These are phyloP conservation scores for Friedmanniomyces endolithicus DNA, from an alignment of 495 filamentous ascomycete genomes.

Conservation along the genomic window DNA sequence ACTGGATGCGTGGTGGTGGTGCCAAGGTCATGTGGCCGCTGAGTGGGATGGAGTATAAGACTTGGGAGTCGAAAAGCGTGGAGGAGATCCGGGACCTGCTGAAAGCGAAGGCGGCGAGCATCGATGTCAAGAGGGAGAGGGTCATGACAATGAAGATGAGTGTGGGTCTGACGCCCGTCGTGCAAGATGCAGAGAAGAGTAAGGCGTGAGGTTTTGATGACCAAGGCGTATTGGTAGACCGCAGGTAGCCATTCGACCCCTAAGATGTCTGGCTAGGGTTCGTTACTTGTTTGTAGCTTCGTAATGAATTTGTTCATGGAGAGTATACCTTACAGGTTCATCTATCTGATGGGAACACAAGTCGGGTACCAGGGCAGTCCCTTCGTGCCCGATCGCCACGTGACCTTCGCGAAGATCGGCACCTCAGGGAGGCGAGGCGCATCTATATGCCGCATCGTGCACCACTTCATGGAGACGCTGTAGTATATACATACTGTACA, in stretches of 20 bases:
- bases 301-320: no score
- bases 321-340: no score
- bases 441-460: no score
- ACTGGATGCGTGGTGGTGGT: conserved; percentile 44
- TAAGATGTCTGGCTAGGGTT: no score
- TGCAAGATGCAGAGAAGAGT: background rate
- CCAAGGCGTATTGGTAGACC: no score
- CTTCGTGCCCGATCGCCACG: background rate
- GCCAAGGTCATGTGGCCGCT: conserved; percentile 62
- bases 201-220: background rate
- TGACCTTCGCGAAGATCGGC: background rate
- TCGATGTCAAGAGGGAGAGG: conserved; percentile 7
- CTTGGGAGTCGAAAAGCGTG: conserved; percentile 50
- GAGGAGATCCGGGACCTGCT: conserved; percentile 47
- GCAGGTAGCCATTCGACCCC: no score
- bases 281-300: no score
- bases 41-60: conserved; percentile 42
- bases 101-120: conserved; percentile 7
- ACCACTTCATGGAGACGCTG: background rate
- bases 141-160: background rate
- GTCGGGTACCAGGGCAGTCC: background rate
- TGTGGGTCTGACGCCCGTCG: background rate
- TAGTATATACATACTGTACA: background rate
- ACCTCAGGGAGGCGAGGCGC: background rate
- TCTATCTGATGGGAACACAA: no score